Conservation (phyloP, 768 basidiomycete genomes). For the Hygrophorus pudorinus region DNA sequence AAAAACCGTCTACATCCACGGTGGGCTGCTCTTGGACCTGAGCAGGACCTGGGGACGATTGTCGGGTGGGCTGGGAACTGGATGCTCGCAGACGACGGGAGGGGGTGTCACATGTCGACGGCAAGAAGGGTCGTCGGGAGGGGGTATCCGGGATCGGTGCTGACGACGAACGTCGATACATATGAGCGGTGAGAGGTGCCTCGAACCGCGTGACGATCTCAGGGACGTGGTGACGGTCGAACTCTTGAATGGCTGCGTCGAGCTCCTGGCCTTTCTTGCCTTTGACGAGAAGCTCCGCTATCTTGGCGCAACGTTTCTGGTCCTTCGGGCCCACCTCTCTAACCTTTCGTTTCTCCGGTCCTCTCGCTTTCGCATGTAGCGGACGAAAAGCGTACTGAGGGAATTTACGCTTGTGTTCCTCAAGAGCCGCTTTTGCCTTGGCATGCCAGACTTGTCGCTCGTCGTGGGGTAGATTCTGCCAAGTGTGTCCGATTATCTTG, state of each 20-base stretch:
- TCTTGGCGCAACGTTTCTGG: constrained; percentile 53
- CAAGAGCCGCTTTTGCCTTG: constrained; percentile 63
- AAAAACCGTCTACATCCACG: constrained; percentile 7
- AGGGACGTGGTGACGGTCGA: constrained; percentile 43
- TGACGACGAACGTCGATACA: constrained; percentile 61
- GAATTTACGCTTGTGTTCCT: constrained; percentile 66
- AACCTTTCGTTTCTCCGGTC: constrained; percentile 42
- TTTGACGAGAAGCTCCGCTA: constrained; percentile 51
- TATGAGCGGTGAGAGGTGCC: constrained; percentile 59
- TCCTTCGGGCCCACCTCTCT: constrained; percentile 58
- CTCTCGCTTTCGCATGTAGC: constrained; percentile 36
- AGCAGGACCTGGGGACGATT: constrained; percentile 12
- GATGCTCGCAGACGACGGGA: constrained; percentile 21
- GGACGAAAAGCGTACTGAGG: constrained; percentile 72
- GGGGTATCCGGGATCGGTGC: constrained; percentile 37
- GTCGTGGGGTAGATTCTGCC: constrained; percentile 69
- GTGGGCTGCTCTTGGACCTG: constrained; percentile 7
- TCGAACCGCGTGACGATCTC: constrained; percentile 66
- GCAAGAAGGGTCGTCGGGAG: constrained; percentile 24
- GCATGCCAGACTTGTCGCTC: constrained; percentile 71
- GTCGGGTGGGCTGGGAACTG: constrained; percentile 28
- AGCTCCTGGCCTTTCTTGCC: constrained; percentile 47
- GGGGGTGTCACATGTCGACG: constrained; percentile 13
- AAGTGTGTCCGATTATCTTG: constrained; percentile 78
- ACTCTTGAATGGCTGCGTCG: constrained; percentile 44